Evolutionary conservation across 2,329 filamentous ascomycete species (phyloP), one percentile per base, ranked within the genome.

Genomic region (Aspergillus fructus): DNA sequence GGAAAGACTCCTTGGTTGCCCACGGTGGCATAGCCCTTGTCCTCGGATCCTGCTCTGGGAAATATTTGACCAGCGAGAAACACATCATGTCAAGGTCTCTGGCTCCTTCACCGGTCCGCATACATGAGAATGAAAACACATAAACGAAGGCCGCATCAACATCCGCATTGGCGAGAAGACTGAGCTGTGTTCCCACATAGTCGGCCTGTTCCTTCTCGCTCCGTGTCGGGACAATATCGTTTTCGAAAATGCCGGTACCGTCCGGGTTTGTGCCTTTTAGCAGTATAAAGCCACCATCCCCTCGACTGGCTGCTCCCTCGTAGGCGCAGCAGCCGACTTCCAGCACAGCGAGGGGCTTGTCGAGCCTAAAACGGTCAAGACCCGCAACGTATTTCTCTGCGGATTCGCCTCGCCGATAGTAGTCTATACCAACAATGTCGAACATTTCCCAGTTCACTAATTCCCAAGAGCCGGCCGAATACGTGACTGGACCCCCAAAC

Each of bases 301-400:
- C 60, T 5, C 55, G 42, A 6, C 37, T 47, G 1, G 60, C 55
- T 21, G 60, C 53, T 11, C 58, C 60, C 39, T 61, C 58, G 39
- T 62, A 62, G 11, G 60, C 53, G 39, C 58, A 62, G 55, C 60
- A 60, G 3, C 60, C 60, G 17, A 61, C 55, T n/a, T 62, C 60
- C 21, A 62, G 13, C n/a, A 62, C 58, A 3, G 40, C 60, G 13
- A 62, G 53, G 30, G 60, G 58, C 42, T 62, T 59, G 7, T 19
- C 53, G 8, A 43, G 5, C 13, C 46, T 46, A 27, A 59, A 33
- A 1, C 55, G 49, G 3, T 57, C 30, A 2, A 62, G 55, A 7
- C 58, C 40, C n/a, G 58, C 30, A 11, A 61, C 55, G n/a, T 62
- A 62, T 27, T 57, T 23, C 42, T 59, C 42, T 5, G 21, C 42